Base-by-base conservation (phyloP, 1,284 basidiomycete species). In the Sporisorium iseilematis-ciliati region DNA sequence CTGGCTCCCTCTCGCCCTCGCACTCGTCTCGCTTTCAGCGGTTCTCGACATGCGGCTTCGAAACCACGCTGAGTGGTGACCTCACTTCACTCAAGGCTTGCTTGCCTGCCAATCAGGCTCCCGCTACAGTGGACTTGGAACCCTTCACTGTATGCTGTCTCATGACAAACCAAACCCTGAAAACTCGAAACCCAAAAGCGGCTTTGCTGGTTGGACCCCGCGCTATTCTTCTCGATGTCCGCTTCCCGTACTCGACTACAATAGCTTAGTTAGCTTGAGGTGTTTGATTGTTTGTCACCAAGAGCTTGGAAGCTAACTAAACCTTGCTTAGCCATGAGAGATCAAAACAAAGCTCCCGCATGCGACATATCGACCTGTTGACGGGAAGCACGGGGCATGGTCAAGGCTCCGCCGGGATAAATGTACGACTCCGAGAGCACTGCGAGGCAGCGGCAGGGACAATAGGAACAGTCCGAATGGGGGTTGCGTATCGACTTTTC, bases 301-400 rank as follows among this genome's bases (percentile, higher is more conserved):
- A 11, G 42, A 14, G 35, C 35, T 16, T 38, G 35, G 14, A 38
- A 14, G 35, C 35, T 38, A 14, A 12, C 35, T 38, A 14, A 38
- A 38, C 14, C 14, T 38, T 38, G 4, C 35, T 38, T 2, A 38
- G 35, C 35, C 35, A 38, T 33, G 31, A 38, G 35, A 35, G 12
- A 14, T 38, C 35, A 38, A 38, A 38, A 38, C 35, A 38, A 38
- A 38, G 12, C 16, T 26, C 21, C 14, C 16, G 21, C 14, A 31
- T 20, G 29, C 18, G 42, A 18, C 35, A 42, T 42, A 33, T 54
- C 52, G 5, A 42, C 23, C n/a, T 54, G 52, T 54, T 54, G 52
- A 54, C 52, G 16, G 52, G 4, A 33, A 26, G 25, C 45, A 10
- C 23, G 14, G 23, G 35, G 38, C 23, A 18, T 20, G 42, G n/a